These are phyloP conservation scores for Neolentinus lepideus DNA, from an alignment of 1,284 basidiomycete genomes.

Conservation along the genomic window DNA sequence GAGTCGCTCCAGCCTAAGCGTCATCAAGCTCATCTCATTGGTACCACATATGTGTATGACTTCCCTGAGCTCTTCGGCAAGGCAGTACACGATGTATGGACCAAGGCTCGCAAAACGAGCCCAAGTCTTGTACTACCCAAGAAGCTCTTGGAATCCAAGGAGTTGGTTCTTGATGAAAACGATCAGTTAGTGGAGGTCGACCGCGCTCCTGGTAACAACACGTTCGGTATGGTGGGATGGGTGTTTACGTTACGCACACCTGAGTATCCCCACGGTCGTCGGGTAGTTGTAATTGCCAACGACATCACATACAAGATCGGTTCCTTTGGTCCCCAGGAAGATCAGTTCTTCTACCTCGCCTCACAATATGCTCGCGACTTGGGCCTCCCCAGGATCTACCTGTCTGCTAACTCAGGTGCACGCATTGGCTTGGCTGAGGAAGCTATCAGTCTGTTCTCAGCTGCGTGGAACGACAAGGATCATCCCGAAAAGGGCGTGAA, in stretches of 20 bases:
- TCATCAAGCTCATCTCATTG: conserved; percentile 98
- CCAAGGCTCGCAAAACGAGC: conserved; percentile 59
- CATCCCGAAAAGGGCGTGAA: conserved; percentile 93
- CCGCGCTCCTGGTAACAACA: conserved; percentile 90
- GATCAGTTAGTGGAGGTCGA: conserved; percentile 88
- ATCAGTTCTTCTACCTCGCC: conserved; percentile 94
- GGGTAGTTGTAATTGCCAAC: conserved; percentile 89
- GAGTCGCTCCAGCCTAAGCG: conserved; percentile 99
- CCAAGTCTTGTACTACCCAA: conserved; percentile 71
- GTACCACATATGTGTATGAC: conserved; percentile 98
- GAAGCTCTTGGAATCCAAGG: conserved; percentile 75
- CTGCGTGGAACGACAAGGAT: conserved; percentile 80
- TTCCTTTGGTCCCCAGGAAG: conserved; percentile 94
- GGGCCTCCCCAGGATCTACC: conserved; percentile 91
- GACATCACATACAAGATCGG: conserved; percentile 99
- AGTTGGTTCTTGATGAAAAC: conserved; percentile 93
- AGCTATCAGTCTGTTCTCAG: conserved; percentile 83
- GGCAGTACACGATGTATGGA: conserved; percentile 92
- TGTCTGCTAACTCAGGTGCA: conserved; percentile 98
- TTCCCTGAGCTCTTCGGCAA: conserved; percentile 99
- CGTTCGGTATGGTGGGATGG: conserved; percentile 98
- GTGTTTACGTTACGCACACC: conserved; percentile 91
- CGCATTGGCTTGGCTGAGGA: conserved; percentile 96
- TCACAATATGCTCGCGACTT: conserved; percentile 88
- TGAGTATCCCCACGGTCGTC: conserved; percentile 88